These are phyloP conservation scores for Coniochaeta pulveracea DNA, from an alignment of 2,329 filamentous ascomycete species.

Conservation along the genomic window DNA sequence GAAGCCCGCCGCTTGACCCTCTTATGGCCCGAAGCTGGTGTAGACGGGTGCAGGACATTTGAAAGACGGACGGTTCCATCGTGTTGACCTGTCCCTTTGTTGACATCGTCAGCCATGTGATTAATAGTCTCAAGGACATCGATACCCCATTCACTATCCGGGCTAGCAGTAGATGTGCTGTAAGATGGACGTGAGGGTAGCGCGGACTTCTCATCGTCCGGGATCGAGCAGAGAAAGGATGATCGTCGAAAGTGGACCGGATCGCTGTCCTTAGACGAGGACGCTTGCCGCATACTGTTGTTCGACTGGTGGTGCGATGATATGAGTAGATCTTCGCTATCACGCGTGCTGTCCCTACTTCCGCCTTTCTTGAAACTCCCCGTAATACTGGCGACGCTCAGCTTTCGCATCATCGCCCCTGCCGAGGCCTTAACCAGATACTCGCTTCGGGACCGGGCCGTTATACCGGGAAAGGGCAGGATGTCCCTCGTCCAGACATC, in stretches of 20 bases:
- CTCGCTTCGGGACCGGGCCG: slow-evolving; percentile 50
- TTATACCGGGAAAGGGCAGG: slow-evolving; percentile 77
- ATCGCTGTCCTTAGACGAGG: too few relatives aligned
- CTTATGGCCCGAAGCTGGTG: not conserved
- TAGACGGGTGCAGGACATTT: too few relatives aligned
- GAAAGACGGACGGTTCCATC: too few relatives aligned
- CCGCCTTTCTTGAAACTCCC: slow-evolving; percentile 68
- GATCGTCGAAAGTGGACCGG: not conserved
- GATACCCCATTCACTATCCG: slow-evolving; percentile 5
- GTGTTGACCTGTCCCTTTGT: too few relatives aligned
- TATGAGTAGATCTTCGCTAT: too few relatives aligned
- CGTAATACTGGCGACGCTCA: slow-evolving; percentile 72
- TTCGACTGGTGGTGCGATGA: too few relatives aligned
- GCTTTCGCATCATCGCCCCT: slow-evolving; percentile 76
- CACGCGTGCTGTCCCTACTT: slow-evolving; percentile 15
- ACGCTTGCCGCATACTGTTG: too few relatives aligned
- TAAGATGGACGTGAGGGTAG: not conserved
- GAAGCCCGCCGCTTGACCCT: slow-evolving; percentile 1
- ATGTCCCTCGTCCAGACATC: slow-evolving; percentile 79
- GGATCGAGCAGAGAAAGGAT: too few relatives aligned
- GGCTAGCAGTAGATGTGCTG: too few relatives aligned
- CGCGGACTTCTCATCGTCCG: slow-evolving; percentile 13
- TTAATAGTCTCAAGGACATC: slow-evolving; percentile 6
- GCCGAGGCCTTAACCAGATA: slow-evolving; percentile 68
- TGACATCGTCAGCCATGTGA: too few relatives aligned